Evolutionary conservation across 805 yeast species (phyloP), one percentile per base, ranked within the genome.

Genomic region (Diddensiella caesifluorescens): DNA sequence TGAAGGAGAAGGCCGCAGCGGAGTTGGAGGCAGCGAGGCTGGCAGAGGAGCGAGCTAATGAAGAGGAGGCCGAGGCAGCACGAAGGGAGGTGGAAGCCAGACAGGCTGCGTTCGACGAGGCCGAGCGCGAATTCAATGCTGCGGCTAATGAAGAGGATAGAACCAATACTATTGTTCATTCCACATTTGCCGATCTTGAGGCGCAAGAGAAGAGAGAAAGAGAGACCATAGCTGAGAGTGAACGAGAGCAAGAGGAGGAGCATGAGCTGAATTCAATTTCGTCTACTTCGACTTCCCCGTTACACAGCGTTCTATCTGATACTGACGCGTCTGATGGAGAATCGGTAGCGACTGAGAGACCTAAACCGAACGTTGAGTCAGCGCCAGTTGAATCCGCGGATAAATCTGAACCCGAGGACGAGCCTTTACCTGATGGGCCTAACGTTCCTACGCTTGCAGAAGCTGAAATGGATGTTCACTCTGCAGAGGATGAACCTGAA

Each of bases 171-270:
- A 25, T 20, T 2, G 42, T 44, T n/a, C 9, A 16, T 12, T 29
- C 38, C 29, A 30, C 42, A 22, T 29, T n/a, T 29, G 32, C 32
- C 16, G 32, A 29, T 13, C 6, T 29, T 7, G 32, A 29, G 32
- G 19, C 12, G 64, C 80, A 21, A 70, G 77, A 43, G 90, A 83
- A 49, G 87, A 80, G 56, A 80, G 89, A 26, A 3, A 39, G 33
- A 25, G 15, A n/a, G 22, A 25, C 30, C 36, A 16, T 71, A 65
- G 20, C 73, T 68, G 32, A 54, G 40, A 20, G 69, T 4, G 40
- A 25, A 13, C 23, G 22, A 5, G 29, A 32, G 59, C 38, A 42
- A 15, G 46, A 19, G 15, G 43, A 27, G 16, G 38, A 26, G 13
- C 15, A 16, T 4, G 26, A 22, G 7, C 19, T 19, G 15, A 19